phyloP scores from a whole-genome alignment of 768 basidiomycete species.

The Grammothele lineata region DNA sequence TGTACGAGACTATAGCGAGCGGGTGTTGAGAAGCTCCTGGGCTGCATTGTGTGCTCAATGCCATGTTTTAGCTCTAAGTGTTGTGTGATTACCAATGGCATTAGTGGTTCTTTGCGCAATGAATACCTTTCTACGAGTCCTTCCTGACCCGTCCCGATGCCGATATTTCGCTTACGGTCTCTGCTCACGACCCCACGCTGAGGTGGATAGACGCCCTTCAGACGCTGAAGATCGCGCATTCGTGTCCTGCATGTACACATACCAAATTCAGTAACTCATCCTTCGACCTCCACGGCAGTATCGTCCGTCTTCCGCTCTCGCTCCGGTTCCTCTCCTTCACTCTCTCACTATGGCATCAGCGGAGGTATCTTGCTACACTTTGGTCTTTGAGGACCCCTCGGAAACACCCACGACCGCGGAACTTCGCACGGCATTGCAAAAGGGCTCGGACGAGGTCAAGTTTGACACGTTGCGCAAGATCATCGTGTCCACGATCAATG shows the following conservation, averaged over 20 bases:
- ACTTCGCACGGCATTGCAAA: slow-evolving; percentile 79
- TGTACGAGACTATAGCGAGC: not conserved
- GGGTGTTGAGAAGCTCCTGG: too few species aligned
- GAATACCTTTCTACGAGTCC: too few species aligned
- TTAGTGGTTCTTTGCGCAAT: too few species aligned
- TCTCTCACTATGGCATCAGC: slow-evolving; percentile 30
- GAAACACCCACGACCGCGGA: slow-evolving; percentile 82
- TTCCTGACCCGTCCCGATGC: too few species aligned
- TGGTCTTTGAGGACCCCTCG: slow-evolving; percentile 67
- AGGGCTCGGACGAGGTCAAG: slow-evolving; percentile 96
- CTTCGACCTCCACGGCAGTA: slow-evolving; percentile 15
- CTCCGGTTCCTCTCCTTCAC: slow-evolving; percentile 4
- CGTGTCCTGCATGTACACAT: not conserved
- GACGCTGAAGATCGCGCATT: not conserved
- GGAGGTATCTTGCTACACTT: slow-evolving; percentile 72
- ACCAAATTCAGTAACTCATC: slow-evolving; percentile 16
- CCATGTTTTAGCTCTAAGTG: too few species aligned
- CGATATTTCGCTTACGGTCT: too few species aligned
- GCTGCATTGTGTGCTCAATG: too few species aligned
- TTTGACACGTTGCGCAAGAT: slow-evolving; percentile 94
- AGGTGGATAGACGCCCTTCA: too few species aligned
- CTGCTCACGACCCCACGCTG: too few species aligned
- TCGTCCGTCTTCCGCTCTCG: slow-evolving; percentile 5
- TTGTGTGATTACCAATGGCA: too few species aligned
- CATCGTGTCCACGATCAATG: slow-evolving; percentile 91